Evolutionary conservation across 495 filamentous ascomycete species (phyloP).

Genomic region (Glarea lozoyensis): DNA sequence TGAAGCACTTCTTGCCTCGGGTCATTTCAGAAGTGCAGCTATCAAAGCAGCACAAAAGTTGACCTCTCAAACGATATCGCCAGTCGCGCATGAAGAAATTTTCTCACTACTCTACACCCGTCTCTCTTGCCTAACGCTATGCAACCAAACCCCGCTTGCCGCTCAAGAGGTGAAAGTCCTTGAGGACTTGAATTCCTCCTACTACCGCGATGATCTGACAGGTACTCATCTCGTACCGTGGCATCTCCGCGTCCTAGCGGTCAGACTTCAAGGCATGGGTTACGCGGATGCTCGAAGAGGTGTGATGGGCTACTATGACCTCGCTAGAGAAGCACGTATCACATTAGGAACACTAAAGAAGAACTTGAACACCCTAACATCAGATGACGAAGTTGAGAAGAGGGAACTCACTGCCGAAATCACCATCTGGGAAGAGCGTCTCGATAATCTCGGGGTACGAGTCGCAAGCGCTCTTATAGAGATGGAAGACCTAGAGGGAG

Average conservation of each 20-base stretch:
- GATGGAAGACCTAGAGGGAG: constrained; percentile 80
- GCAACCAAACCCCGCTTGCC: constrained; percentile 58
- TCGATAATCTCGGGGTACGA: constrained; percentile 66
- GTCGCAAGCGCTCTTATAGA: constrained; percentile 78
- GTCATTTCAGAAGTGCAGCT: constrained; percentile 66
- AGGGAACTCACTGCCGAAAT: constrained; percentile 33
- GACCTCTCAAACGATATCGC: constrained; percentile 28
- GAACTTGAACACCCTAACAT: background rate
- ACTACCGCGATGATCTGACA: constrained; percentile 47
- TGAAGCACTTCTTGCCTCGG: constrained; percentile 40
- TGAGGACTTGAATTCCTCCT: constrained; percentile 68
- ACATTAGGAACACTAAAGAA: constrained; percentile 33
- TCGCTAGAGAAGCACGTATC: constrained; percentile 64
- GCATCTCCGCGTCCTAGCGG: constrained; percentile 72
- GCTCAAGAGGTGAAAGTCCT: constrained; percentile 79
- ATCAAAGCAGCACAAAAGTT: constrained; percentile 62
- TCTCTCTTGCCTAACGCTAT: constrained; percentile 71
- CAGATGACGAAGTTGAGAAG: constrained; percentile 14
- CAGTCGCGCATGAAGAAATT: constrained; percentile 51
- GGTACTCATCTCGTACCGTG: constrained; percentile 66
- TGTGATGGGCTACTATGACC: constrained; percentile 83
- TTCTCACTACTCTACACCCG: constrained; percentile 76
- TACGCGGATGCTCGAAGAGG: constrained; percentile 75
- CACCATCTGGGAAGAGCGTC: constrained; percentile 55
- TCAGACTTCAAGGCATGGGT: constrained; percentile 75